Evolutionary conservation across 1,139 yeast genomes (phyloP).

Genomic region (Yarrowia galli): DNA sequence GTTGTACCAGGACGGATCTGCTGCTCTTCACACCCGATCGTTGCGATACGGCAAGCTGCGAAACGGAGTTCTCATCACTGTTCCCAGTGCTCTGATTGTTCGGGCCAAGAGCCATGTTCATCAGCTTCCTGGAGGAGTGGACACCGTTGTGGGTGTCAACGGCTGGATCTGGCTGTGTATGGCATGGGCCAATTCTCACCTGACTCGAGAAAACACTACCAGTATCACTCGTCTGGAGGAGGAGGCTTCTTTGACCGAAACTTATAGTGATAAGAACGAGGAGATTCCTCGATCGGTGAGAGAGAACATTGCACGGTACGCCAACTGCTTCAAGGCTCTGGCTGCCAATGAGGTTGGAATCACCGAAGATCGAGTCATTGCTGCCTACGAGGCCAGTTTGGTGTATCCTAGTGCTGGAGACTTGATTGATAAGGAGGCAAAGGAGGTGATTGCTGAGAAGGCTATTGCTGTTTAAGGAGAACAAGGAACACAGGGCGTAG

Average conservation of each 20-base stretch:
- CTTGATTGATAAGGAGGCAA: constrained; percentile 75
- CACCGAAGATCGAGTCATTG: constrained; percentile 76
- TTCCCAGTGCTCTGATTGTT: constrained; percentile 82
- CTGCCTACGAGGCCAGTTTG: constrained; percentile 90
- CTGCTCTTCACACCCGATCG: constrained; percentile 93
- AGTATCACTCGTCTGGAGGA: constrained; percentile 85
- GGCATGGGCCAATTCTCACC: constrained; percentile 58
- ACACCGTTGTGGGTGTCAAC: constrained; percentile 89
- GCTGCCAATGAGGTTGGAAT: constrained; percentile 85
- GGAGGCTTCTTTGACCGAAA: constrained; percentile 87
- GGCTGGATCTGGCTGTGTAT: constrained; percentile 83
- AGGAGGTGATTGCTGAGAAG: constrained; percentile 76
- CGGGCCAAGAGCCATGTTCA: constrained; percentile 88
- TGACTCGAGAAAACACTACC: constrained; percentile 60
- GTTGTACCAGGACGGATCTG: constrained; percentile 86
- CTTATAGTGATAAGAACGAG: constrained; percentile 91
- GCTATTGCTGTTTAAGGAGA: constrained; percentile 60
- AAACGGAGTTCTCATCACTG: constrained; percentile 82
- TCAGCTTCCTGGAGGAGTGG: constrained; percentile 88
- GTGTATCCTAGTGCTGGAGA: constrained; percentile 76
- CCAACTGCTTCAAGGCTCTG: constrained; percentile 81
- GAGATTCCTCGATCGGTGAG: constrained; percentile 66
- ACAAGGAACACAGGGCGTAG: not conserved
- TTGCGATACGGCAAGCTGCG: constrained; percentile 93
- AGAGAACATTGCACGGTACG: constrained; percentile 81